phyloP scores from a whole-genome alignment of 305 asterid genomes.

The Rubia balearica region DNA sequence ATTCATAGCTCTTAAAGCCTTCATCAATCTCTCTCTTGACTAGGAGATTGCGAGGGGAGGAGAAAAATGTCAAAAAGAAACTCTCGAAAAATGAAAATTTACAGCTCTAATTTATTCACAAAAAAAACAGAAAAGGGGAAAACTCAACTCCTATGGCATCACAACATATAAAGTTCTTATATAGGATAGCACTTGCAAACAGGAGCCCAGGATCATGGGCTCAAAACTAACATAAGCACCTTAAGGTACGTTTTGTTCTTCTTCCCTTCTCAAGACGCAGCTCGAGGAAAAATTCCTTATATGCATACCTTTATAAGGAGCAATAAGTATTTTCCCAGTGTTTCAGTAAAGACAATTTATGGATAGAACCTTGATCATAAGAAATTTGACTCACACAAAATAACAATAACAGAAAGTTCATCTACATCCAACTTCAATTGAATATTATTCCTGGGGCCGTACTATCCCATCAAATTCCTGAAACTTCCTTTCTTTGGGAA shows the following conservation, averaged over 20 bases:
- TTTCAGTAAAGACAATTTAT: neutral
- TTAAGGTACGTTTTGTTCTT: neutral
- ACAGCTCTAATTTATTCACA: neutral
- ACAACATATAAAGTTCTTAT: neutral
- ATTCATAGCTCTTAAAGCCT: conserved; percentile 78
- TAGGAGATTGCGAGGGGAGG: conserved; percentile 5
- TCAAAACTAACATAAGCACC: neutral
- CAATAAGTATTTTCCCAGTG: neutral
- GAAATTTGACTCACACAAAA: neutral
- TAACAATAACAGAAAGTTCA: neutral
- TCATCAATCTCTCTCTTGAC: conserved; percentile 87
- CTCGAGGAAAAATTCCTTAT: neutral
- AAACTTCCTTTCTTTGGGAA: neutral
- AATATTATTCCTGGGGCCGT: neutral
- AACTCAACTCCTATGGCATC: neutral
- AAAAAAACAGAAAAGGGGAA: neutral
- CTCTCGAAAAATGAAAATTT: neutral
- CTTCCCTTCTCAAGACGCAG: neutral
- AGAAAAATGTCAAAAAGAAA: conserved; percentile 1
- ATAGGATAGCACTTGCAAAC: neutral
- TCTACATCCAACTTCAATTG: neutral
- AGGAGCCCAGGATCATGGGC: conserved; percentile 3
- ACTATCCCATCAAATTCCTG: neutral
- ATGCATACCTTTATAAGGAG: neutral
- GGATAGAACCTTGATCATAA: neutral